Evolutionary conservation across 305 asterid genomes (phyloP).

Genomic region (Rubia occidens): DNA sequence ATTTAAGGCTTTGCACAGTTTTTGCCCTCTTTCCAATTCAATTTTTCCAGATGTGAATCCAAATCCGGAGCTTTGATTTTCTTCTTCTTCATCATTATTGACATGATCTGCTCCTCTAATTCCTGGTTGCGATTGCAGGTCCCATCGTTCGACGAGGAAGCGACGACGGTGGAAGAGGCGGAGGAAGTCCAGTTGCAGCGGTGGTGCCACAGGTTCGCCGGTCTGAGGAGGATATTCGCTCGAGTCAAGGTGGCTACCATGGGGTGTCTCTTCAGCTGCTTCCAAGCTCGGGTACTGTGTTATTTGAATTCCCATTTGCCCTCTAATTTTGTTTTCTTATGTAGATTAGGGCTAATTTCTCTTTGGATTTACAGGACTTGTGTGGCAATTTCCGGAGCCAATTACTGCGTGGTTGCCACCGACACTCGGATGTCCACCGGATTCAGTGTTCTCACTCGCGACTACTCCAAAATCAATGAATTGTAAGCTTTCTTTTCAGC

Average conservation of each 20-base stretch:
- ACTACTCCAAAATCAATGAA: conserved; percentile 83
- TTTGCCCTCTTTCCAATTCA: too few relatives aligned
- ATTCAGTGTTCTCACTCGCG: conserved; percentile 85
- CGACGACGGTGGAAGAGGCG: background rate
- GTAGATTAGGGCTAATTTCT: background rate
- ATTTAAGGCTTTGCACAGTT: too few relatives aligned
- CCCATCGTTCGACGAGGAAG: conserved; percentile 9
- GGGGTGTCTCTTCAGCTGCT: too few relatives aligned
- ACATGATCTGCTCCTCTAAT: conserved; percentile 7
- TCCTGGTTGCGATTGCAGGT: conserved; percentile 5
- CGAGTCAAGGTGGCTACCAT: too few relatives aligned
- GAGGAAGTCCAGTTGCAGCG: background rate
- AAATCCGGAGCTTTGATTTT: too few relatives aligned
- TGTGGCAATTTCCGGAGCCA: conserved; percentile 90
- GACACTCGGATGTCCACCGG: conserved; percentile 97
- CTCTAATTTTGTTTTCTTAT: background rate
- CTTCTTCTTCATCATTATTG: too few relatives aligned
- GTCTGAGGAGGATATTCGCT: too few relatives aligned
- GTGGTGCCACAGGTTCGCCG: too few relatives aligned
- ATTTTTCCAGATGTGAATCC: too few relatives aligned
- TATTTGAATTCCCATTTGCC: background rate
- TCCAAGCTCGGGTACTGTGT: background rate
- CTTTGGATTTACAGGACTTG: conserved; percentile 57
- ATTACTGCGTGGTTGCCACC: conserved; percentile 86
- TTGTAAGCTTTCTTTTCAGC: conserved; percentile 33